Conservation (phyloP, 164 flowering plant genomes). For the Dillenia turbinata region DNA sequence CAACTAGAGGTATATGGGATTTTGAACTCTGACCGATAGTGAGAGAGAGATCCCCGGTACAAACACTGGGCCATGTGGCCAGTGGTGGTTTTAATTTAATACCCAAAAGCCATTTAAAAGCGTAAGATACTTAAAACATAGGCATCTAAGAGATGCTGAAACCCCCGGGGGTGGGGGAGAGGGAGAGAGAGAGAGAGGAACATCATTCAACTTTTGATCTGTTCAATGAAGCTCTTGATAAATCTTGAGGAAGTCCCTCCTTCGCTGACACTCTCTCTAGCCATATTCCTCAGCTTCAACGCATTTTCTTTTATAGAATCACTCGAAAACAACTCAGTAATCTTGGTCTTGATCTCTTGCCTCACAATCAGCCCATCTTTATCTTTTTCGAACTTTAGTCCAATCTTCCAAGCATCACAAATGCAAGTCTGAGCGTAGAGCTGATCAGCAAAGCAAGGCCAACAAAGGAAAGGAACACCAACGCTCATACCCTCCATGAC, state of each 20-base stretch:
- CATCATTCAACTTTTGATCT: not conserved
- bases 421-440: slow-evolving; percentile 13
- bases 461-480: slow-evolving; percentile 23
- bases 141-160: too few relatives aligned
- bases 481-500: slow-evolving; percentile 17
- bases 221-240: slow-evolving; percentile 13
- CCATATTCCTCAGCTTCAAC: slow-evolving; percentile 10
- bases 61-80: too few relatives aligned
- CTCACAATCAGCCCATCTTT: slow-evolving; percentile 17
- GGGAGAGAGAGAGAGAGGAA: too few relatives aligned
- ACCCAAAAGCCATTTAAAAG: too few relatives aligned
- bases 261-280: slow-evolving; percentile 3
- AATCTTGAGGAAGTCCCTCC: slow-evolving; percentile 17
- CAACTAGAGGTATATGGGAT: too few relatives aligned
- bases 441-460: slow-evolving; percentile 26
- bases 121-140: too few relatives aligned
- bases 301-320: slow-evolving; percentile 11
- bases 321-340: slow-evolving; percentile 13
- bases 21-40: too few relatives aligned
- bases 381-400: slow-evolving; percentile 17
- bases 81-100: too few relatives aligned
- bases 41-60: too few relatives aligned
- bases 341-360: slow-evolving; percentile 20
- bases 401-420: slow-evolving; percentile 21
- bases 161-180: too few relatives aligned